Evolutionary conservation across 345 rosid genomes (phyloP), one percentile per base, ranked within the genome.

Genomic region (Eucalyptus decipiens): DNA sequence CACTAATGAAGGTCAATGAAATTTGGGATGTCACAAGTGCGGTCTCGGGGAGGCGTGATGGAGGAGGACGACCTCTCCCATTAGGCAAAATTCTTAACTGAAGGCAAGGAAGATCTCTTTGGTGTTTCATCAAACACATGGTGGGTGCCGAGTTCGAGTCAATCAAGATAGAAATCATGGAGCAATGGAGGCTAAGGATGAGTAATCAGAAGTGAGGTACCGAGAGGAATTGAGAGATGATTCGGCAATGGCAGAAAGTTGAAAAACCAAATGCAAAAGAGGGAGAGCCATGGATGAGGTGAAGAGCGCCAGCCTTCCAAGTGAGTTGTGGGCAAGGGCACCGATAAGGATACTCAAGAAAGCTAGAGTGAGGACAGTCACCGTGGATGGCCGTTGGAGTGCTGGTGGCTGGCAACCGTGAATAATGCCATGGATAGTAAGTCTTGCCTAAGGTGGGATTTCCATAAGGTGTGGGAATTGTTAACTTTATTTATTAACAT

Each of bases 351-450:
- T 58, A 58, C 65, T 1, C 4, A 0, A 56, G 0, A 24, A 56
- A 21, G 65, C n/a, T 11, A 3, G 30, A 58, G 30, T 58, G 65
- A 58, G n/a, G 58, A 52, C 4, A 7, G 4, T 52, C 10, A 3
- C 8, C 3, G 24, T 52, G 4, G 24, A 52, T 21, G 9, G 24
- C 4, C 9, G 1, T 52, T 3, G 2, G 30, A 58, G n/a, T 58
- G 65, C 0, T 58, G 30, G 65, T 0, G 7, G 1, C 0, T 10
- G 65, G 6, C 30, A 24, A 24, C n/a, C 3, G 6, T 58, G 3
- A 58, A 11, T 23, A 26, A 58, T 5, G 65, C 65, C 65, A 58
- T 0, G n/a, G 15, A 1, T 3, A 0, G 3, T 58, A 24, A 24
- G 65, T 58, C 65, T 24, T 11, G 14, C 65, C 14, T 24, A 2